Evolutionary conservation across 257 asterid genomes (phyloP), one percentile per base, ranked within the genome.

Genomic region (Solanum etuberosum): DNA sequence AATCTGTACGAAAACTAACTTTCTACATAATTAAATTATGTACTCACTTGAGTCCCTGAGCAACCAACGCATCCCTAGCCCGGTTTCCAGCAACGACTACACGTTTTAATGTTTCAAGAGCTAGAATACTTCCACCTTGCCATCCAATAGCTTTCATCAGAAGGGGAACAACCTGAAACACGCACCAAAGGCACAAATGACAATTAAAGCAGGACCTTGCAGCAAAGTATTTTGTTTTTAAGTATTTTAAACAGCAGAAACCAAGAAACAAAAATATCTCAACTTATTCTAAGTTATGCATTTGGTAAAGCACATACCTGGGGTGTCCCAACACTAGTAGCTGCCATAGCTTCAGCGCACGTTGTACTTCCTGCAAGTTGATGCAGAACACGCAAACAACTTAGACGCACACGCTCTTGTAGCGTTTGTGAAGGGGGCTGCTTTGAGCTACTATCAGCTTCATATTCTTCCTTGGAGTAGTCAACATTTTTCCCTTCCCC

Each of bases 331-430:
- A 90, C 98, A 90, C 99, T 95, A 89, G 98, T 97, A 51, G 99
- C 99, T 57, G 99, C 99, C 99, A 97, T 97, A 89, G 98, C 98
- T 94, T 97, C 98, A 11, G 99, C 99, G 85, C 99, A 97, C 31
- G 95, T 95, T 85, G 99, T 95, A 91, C 99, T 97, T 76, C 96
- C 97, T 11, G 99, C 99, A 88, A 97, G 98, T 90, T 97, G 99
- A 93, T 97, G 99, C 72, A 97, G 91, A 90, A 97, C 98, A 63
- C 99, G 98, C 90, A 97, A 92, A 87, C 99, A 97, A 92, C 99
- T 97, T 86, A 97, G 98, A 29, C 99, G 98, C 86, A 95, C 98
- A 86, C 94, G 95, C 92, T 95, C 98, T 90, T 94, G 98, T 9
- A 96, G 95, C 73, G 98, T 94, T 89, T 94, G 99, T 70, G 95